These are phyloP conservation scores for Drechslerella dactyloides DNA, from an alignment of 2,329 filamentous ascomycete species.

Conservation along the genomic window DNA sequence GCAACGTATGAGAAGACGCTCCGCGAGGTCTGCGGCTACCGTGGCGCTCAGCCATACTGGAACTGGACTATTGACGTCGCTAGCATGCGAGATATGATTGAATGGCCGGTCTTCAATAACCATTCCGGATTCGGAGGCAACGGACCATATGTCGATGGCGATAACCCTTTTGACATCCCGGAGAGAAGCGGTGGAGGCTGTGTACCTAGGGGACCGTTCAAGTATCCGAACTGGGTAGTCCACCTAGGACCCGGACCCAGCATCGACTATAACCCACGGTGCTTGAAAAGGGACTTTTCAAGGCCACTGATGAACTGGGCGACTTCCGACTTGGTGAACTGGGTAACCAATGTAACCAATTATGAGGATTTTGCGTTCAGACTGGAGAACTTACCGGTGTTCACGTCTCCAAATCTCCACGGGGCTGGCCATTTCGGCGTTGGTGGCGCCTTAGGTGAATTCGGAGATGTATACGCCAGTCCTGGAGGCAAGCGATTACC, in stretches of 20 bases:
- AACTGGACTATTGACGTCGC: slow-evolving; percentile 58
- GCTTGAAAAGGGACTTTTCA: slow-evolving; percentile 57
- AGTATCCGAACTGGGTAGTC: slow-evolving; percentile 52
- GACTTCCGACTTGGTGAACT: slow-evolving; percentile 53
- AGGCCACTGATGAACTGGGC: slow-evolving; percentile 45
- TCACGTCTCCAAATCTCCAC: slow-evolving; percentile 56
- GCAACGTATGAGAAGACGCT: slow-evolving; percentile 60
- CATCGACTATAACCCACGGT: slow-evolving; percentile 50
- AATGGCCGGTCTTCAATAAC: slow-evolving; percentile 51
- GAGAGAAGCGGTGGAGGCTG: slow-evolving; percentile 57
- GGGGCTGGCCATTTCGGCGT: slow-evolving; percentile 58
- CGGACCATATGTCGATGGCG: slow-evolving; percentile 55
- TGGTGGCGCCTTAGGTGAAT: slow-evolving; percentile 56
- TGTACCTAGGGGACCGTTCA: slow-evolving; percentile 56
- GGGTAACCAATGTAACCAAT: slow-evolving; percentile 54
- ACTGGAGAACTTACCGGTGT: slow-evolving; percentile 55
- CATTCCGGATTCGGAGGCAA: slow-evolving; percentile 57
- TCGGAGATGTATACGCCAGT: slow-evolving; percentile 57
- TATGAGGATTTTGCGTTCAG: slow-evolving; percentile 56
- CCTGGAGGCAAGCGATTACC: slow-evolving; percentile 55
- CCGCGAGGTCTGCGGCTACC: slow-evolving; percentile 60
- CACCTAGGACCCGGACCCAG: slow-evolving; percentile 50
- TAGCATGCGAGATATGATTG: slow-evolving; percentile 47
- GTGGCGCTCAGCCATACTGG: slow-evolving; percentile 59
- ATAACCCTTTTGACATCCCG: slow-evolving; percentile 55